These are phyloP conservation scores for Chalciporus pseudorubinellus DNA, from an alignment of 768 basidiomycete genomes.

Conservation along the genomic window DNA sequence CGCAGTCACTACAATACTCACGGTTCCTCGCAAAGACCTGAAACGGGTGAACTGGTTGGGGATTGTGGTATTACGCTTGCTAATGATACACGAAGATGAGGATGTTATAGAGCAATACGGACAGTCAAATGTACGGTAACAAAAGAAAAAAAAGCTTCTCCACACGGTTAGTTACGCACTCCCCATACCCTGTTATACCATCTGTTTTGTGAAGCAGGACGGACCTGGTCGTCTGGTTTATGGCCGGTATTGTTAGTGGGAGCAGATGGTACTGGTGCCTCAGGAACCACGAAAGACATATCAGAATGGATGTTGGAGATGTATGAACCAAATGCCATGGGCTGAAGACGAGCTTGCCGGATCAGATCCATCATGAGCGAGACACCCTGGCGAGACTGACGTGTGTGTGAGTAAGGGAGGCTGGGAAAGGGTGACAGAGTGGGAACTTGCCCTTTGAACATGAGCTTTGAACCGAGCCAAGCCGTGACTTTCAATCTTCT, in stretches of 20 bases:
- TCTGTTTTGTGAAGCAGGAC: conserved; percentile 10
- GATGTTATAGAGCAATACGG: conserved; percentile 14
- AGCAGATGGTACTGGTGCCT: conserved; percentile 15
- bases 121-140: conserved; percentile 20
- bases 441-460: conserved; percentile 68
- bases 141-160: conserved; percentile 1
- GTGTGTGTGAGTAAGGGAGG: conserved; percentile 4
- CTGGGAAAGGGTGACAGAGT: neutral
- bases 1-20: neutral
- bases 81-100: conserved; percentile 33
- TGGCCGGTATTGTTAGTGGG: conserved; percentile 10
- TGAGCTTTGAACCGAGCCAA: conserved; percentile 83
- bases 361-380: conserved; percentile 75
- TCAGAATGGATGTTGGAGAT: conserved; percentile 34
- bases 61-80: conserved; percentile 25
- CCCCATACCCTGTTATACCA: conserved; percentile 32
- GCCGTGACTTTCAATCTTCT: conserved; percentile 83
- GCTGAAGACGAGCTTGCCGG: conserved; percentile 69
- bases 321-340: conserved; percentile 43
- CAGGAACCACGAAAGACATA: conserved; percentile 27
- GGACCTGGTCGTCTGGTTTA: conserved; percentile 12
- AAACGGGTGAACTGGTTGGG: conserved; percentile 6
- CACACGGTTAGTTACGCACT: conserved; percentile 8
- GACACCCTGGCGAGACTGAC: conserved; percentile 83
- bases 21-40: neutral